Evolutionary conservation across 768 basidiomycete species (phyloP), one percentile per base, ranked within the genome.

Genomic region (Symmetrospora coprosmae): DNA sequence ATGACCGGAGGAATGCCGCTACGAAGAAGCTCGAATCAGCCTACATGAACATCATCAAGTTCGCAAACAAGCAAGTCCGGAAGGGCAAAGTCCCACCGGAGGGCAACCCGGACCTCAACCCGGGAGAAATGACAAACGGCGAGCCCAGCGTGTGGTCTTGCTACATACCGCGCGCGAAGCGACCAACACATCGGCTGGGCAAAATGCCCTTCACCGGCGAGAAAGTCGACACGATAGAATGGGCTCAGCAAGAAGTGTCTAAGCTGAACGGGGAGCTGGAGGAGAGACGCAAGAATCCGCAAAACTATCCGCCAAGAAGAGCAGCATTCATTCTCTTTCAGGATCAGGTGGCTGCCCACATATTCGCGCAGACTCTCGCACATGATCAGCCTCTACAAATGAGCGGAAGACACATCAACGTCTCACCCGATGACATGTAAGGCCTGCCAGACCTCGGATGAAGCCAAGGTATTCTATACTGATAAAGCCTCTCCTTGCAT

Each of bases 161-260:
- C 38, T 76, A 82, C 30, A 85, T 94, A 1, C 85, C 89, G 1
- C 74, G 72, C 21, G 77, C 78, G 25, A 75, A 86, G 66, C 80
- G 92, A 1, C 94, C 92, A 0, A 80, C 81, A 0, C 87, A 87
- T 70, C 72, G 78, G 60, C 76, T 74, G 53, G 69, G 69, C 4
- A 72, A 77, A 25, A 69, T 80, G 46, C 78, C 79, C 0, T 75
- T 92, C 25, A 74, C 81, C 2, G 94, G 94, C 7, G 72, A 87
- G 71, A 85, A 92, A 72, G 90, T 96, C 16, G 94, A 97, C 74
- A 80, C 85, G 2, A 89, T 97, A 69, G 83, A 89, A 1, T 94
- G 90, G 89, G 80, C 69, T 6, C 62, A 80, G 73, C 75, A 76
- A 28, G 80, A 83, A 69, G 80, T 85, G 41, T 72, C 75, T 0